Evolutionary conservation across 2,329 filamentous ascomycete species (phyloP).

Genomic region (Cercospora sesami): DNA sequence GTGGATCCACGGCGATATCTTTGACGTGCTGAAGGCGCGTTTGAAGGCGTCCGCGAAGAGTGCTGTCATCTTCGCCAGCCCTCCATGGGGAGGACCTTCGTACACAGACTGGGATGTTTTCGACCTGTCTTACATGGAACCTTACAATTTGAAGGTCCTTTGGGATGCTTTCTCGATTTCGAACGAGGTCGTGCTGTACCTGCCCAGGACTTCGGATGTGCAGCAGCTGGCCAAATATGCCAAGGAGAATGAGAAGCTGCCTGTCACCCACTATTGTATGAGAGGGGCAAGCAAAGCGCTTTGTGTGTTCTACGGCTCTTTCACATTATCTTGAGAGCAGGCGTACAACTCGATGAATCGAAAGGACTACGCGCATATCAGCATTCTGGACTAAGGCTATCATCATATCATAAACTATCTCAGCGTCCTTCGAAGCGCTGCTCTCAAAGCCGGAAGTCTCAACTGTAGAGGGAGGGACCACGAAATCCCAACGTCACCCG

Average conservation of each 20-base stretch:
- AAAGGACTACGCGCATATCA: background rate
- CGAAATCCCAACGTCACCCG: background rate
- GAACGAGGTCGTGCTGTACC: slow-evolving; percentile 67
- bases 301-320: slow-evolving; percentile 60
- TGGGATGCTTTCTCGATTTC: slow-evolving; percentile 61
- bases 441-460: background rate
- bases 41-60: slow-evolving; percentile 52
- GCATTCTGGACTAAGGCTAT: background rate
- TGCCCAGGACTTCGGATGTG: slow-evolving; percentile 82
- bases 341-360: background rate
- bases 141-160: slow-evolving; percentile 70
- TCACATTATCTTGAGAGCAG: slow-evolving; percentile 32
- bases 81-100: slow-evolving; percentile 70
- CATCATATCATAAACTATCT: background rate
- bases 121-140: slow-evolving; percentile 81
- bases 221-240: slow-evolving; percentile 65
- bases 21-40: slow-evolving; percentile 64
- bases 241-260: slow-evolving; percentile 57
- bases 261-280: slow-evolving; percentile 88
- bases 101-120: slow-evolving; percentile 71
- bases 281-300: slow-evolving; percentile 79
- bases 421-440: background rate
- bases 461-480: background rate
- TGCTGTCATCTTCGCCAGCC: slow-evolving; percentile 68
- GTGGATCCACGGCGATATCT: slow-evolving; percentile 86